Percentiles rank a stretch among this genome's conserved stretches.
phyloP scores from a whole-genome alignment of 2,329 filamentous ascomycete species.

The Cladosporium cucumerinum region DNA sequence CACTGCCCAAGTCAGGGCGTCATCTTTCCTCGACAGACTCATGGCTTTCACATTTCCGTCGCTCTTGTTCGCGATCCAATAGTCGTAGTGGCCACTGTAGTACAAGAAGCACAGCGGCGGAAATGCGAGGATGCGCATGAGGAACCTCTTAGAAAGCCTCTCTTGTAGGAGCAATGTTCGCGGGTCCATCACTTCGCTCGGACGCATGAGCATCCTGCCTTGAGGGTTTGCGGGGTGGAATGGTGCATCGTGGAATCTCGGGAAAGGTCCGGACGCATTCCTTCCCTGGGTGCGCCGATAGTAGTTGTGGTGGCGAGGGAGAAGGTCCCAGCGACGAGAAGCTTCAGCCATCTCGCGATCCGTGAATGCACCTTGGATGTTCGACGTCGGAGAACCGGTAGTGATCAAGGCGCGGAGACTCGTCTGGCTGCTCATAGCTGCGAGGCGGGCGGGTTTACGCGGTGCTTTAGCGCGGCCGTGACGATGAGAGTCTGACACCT shows the following conservation, averaged over 20 bases:
- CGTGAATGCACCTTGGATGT: constrained; percentile 18
- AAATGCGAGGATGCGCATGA: constrained; percentile 21
- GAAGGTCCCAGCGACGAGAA: constrained; percentile 16
- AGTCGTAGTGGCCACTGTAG: constrained; percentile 24
- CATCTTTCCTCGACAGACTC: constrained; percentile 23
- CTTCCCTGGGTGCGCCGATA: background rate
- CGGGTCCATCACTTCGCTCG: background rate
- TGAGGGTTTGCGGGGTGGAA: background rate
- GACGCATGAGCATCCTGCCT: background rate
- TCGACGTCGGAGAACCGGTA: constrained; percentile 17
- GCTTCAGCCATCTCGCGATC: constrained; percentile 18
- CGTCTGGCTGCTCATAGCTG: constrained; percentile 22
- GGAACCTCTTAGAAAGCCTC: constrained; percentile 7
- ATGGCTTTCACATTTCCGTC: constrained; percentile 24
- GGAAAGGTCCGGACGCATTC: constrained; percentile 10
- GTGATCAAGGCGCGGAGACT: constrained; percentile 17
- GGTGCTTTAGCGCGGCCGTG: background rate
- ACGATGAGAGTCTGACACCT: background rate
- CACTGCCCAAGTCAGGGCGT: constrained; percentile 21
- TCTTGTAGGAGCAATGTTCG: background rate
- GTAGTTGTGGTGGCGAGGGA: background rate
- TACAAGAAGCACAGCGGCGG: constrained; percentile 24
- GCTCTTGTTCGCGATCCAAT: constrained; percentile 20
- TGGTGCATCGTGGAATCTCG: constrained; percentile 6
- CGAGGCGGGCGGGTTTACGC: background rate